Evolutionary conservation across 352 stramenopile species (phyloP).

Genomic region (Blastocystis sp.): DNA sequence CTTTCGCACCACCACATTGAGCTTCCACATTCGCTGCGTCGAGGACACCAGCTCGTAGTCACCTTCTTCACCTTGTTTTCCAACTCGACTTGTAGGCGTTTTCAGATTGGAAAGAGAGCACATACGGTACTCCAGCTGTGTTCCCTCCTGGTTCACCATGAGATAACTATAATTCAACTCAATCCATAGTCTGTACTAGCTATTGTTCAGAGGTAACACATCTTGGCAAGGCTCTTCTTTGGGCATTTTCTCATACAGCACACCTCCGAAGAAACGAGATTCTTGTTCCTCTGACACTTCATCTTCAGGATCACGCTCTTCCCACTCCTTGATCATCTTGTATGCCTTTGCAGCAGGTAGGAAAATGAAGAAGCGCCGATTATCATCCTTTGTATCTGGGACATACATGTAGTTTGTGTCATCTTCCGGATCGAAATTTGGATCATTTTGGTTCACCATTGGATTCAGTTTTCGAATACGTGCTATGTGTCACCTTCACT

Average conservation of each 20-base stretch:
- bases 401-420: constrained; percentile 33
- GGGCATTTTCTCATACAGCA: constrained; percentile 42
- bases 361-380: constrained; percentile 56
- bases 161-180: constrained; percentile 45
- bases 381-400: constrained; percentile 1
- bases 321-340: constrained; percentile 44
- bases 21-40: background rate
- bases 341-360: constrained; percentile 13
- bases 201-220: constrained; percentile 44
- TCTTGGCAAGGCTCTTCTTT: constrained; percentile 50
- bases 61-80: background rate
- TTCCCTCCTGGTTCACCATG: constrained; percentile 36
- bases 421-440: constrained; percentile 1
- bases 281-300: background rate
- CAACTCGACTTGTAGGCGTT: background rate
- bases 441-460: background rate
- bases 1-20: background rate
- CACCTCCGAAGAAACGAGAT: background rate
- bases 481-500: background rate
- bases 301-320: constrained; percentile 45
- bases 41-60: background rate
- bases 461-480: background rate
- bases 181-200: background rate
- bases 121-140: background rate
- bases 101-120: constrained; percentile 41